phyloP scores from a whole-genome alignment of 139 green algal species.

The Coccomyxa sp. region DNA sequence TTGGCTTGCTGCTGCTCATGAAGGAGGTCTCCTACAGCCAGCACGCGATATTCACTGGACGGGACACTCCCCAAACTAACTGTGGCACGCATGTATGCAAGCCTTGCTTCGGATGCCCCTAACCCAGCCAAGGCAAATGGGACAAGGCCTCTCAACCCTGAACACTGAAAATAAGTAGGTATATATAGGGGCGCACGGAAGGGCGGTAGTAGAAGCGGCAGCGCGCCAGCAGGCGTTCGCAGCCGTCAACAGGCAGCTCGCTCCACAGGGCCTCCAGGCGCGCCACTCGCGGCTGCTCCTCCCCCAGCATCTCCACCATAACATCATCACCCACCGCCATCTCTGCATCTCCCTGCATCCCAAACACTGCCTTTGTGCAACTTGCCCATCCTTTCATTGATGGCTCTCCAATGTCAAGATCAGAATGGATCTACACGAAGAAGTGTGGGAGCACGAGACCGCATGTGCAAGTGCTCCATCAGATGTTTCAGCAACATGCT shows the following conservation, averaged over 20 bases:
- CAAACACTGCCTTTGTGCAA: neutral
- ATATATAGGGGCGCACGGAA: neutral
- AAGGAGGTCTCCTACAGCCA: conserved; percentile 8
- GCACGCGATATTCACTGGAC: neutral
- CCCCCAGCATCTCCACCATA: conserved; percentile 11
- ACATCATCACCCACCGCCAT: conserved; percentile 16
- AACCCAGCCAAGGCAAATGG: too few relatives aligned
- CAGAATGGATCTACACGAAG: too few relatives aligned
- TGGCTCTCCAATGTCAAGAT: neutral
- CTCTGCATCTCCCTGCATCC: conserved; percentile 1
- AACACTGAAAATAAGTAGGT: too few relatives aligned
- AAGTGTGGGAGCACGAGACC: too few relatives aligned
- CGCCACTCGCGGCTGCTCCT: conserved; percentile 6
- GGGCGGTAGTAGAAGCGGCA: conserved; percentile 18
- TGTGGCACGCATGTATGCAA: too few relatives aligned
- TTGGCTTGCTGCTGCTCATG: too few relatives aligned
- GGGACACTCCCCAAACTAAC: too few relatives aligned
- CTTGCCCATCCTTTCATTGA: neutral
- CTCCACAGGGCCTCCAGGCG: conserved; percentile 21
- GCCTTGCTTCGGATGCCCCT: too few relatives aligned
- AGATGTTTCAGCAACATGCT: too few relatives aligned
- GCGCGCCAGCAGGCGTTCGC: conserved; percentile 13
- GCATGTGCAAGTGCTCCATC: too few relatives aligned
- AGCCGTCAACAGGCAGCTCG: conserved; percentile 1
- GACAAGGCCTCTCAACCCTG: too few relatives aligned